Evolutionary conservation across 192 early-diverging fungal species (phyloP).

Genomic region (Oehlia diaphana): DNA sequence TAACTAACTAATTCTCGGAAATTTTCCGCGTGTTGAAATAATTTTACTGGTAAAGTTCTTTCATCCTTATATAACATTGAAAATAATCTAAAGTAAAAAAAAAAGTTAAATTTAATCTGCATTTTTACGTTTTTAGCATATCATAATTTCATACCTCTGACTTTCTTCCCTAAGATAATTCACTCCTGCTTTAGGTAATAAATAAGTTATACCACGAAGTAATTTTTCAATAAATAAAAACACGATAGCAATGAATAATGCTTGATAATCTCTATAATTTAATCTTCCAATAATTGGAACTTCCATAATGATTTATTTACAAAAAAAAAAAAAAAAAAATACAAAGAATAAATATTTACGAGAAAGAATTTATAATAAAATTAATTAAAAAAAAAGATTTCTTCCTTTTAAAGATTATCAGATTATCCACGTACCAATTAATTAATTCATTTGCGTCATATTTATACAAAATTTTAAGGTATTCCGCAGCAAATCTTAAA

Average conservation of each 20-base stretch:
- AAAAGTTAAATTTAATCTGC: slow-evolving; percentile 27
- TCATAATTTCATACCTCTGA: slow-evolving; percentile 30
- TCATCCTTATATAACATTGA: slow-evolving; percentile 20
- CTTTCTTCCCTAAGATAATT: slow-evolving; percentile 35
- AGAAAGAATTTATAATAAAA: too few relatives aligned
- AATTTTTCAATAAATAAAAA: slow-evolving; percentile 74
- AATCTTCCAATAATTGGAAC: slow-evolving; percentile 64
- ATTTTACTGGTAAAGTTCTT: slow-evolving; percentile 36
- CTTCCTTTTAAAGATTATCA: too few relatives aligned
- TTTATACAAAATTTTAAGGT: too few relatives aligned
- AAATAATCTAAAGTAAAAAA: neutral
- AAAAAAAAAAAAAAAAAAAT: too few relatives aligned
- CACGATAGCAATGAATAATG: slow-evolving; percentile 59
- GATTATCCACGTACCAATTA: too few relatives aligned
- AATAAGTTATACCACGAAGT: slow-evolving; percentile 64
- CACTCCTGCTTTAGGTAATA: slow-evolving; percentile 59
- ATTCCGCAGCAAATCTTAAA: too few relatives aligned
- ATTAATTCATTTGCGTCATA: too few relatives aligned
- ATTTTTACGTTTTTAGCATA: neutral
- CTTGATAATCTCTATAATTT: slow-evolving; percentile 62
- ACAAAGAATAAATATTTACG: too few relatives aligned
- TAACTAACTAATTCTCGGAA: slow-evolving; percentile 49
- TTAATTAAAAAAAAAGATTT: too few relatives aligned
- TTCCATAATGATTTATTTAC: neutral
- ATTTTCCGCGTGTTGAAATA: slow-evolving; percentile 42